Base-by-base conservation (phyloP, 176 grass and related monocot species). In the Eragrostis curvula region DNA sequence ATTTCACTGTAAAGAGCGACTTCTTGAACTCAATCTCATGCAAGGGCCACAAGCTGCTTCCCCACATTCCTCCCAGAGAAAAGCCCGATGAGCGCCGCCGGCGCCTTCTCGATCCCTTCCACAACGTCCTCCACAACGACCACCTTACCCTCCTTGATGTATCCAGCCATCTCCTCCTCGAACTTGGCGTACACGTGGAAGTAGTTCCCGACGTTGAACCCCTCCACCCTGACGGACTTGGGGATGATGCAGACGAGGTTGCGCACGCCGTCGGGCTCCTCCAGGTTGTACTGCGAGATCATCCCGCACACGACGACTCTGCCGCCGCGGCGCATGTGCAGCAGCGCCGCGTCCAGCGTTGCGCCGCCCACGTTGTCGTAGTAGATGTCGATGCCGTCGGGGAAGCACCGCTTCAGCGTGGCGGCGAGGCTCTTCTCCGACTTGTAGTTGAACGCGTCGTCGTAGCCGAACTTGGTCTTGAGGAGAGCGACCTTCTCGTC, bases 361-460 rank as follows among this genome's bases (percentile, higher is more conserved):
- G 12, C 13, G 6, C 91, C 81, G 11, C 89, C 89, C 0, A 95
- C 89, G 9, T 78, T 95, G 20, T 95, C 93, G 0, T 88, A 90
- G 86, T 90, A 95, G 66, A 95, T 68, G 73, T 94, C 91, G 1
- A 94, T 90, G 64, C 91, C 88, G 16, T 86, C 61, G 2, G 91
- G 91, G 45, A 94, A 71, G 27, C 53, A 77, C 68, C 79, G 60
- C 74, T 84, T 78, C 5, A 93, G 44, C 9, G 85, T 74, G 20
- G 68, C 36, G 8, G 44, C 21, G 18, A 90, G 46, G 57, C 88
- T 86, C 3, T 45, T 3, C 75, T 93, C 91, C 24, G 76, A 70
- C 70, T 86, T 88, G 53, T 91, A 94, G 70, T 91, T 94, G 66
- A 94, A 94, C 8, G 92, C 92, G 66, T 94, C 74, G 64, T 94